A percentile compares a stretch with the other conserved stretches of the same genome.
These are phyloP conservation scores for Pharus latifolius DNA, from an alignment of 176 grass and related monocot genomes.

Conservation along the genomic window DNA sequence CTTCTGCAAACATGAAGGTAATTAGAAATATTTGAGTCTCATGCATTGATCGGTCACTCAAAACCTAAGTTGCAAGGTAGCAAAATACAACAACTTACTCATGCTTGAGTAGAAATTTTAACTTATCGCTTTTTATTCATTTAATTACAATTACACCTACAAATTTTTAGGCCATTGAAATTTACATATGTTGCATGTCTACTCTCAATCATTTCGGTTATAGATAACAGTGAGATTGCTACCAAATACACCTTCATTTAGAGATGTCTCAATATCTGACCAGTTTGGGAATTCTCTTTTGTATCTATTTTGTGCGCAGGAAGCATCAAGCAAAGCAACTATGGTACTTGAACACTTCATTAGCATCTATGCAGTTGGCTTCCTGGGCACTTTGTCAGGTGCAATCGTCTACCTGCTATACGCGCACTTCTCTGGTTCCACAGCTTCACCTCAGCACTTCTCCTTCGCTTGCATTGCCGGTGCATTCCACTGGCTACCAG, in stretches of 20 bases:
- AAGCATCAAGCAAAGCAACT: conserved; percentile 13
- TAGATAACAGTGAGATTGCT: too few species aligned
- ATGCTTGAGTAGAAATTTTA: background rate
- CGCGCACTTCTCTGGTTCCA: conserved; percentile 15
- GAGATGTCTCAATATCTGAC: background rate
- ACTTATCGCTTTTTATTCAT: background rate
- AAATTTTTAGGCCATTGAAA: too few species aligned
- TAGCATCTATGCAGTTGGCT: conserved; percentile 52
- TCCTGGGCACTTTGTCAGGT: conserved; percentile 43
- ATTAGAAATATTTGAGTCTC: background rate
- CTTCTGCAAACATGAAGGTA: conserved; percentile 34
- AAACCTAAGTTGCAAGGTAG: background rate
- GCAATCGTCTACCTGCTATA: conserved; percentile 41
- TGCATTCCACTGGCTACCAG: conserved; percentile 58
- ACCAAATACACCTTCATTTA: background rate
- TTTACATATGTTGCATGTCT: too few species aligned
- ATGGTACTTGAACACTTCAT: conserved; percentile 37
- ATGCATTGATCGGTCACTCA: background rate
- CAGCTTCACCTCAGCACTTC: conserved; percentile 36
- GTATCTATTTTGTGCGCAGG: conserved; percentile 11
- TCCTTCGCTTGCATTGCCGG: conserved; percentile 48
- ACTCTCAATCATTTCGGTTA: background rate
- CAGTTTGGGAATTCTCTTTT: background rate
- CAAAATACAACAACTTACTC: background rate
- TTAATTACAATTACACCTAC: background rate